Evolutionary conservation across 2,329 filamentous ascomycete species (phyloP).

Genomic region (Colletotrichum spaethianum): DNA sequence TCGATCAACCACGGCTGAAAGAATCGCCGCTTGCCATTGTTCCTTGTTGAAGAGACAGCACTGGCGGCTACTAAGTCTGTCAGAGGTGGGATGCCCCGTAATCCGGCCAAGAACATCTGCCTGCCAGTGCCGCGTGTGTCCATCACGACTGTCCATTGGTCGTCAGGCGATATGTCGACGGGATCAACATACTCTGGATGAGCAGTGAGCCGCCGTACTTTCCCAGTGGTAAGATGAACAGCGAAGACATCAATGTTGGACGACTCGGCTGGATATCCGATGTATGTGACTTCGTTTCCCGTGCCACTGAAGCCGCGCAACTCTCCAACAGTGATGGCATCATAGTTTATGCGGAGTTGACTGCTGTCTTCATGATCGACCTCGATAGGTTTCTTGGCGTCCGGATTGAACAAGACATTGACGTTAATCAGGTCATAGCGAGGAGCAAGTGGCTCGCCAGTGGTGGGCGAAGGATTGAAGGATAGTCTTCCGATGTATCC

Average conservation of each 20-base stretch:
- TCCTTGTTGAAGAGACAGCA: slow-evolving; percentile 54
- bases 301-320: slow-evolving; percentile 57
- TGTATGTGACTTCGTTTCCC: slow-evolving; percentile 54
- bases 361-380: not conserved
- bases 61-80: slow-evolving; percentile 50
- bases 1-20: slow-evolving; percentile 60
- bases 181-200: slow-evolving; percentile 59
- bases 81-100: slow-evolving; percentile 56
- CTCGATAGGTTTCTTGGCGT: slow-evolving; percentile 32
- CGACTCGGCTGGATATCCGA: slow-evolving; percentile 54
- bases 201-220: slow-evolving; percentile 53
- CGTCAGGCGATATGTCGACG: slow-evolving; percentile 55
- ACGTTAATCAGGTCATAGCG: slow-evolving; percentile 56
- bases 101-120: slow-evolving; percentile 53
- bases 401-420: slow-evolving; percentile 47
- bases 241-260: slow-evolving; percentile 59
- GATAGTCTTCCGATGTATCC: slow-evolving; percentile 51
- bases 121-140: slow-evolving; percentile 55
- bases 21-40: slow-evolving; percentile 58
- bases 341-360: slow-evolving; percentile 48
- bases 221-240: slow-evolving; percentile 52
- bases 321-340: slow-evolving; percentile 54
- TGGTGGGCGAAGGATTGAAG: slow-evolving; percentile 53
- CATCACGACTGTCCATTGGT: slow-evolving; percentile 55
- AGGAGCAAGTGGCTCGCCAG: slow-evolving; percentile 46